These are phyloP conservation scores for Septoria linicola DNA, from an alignment of 2,329 filamentous ascomycete species.

Conservation along the genomic window DNA sequence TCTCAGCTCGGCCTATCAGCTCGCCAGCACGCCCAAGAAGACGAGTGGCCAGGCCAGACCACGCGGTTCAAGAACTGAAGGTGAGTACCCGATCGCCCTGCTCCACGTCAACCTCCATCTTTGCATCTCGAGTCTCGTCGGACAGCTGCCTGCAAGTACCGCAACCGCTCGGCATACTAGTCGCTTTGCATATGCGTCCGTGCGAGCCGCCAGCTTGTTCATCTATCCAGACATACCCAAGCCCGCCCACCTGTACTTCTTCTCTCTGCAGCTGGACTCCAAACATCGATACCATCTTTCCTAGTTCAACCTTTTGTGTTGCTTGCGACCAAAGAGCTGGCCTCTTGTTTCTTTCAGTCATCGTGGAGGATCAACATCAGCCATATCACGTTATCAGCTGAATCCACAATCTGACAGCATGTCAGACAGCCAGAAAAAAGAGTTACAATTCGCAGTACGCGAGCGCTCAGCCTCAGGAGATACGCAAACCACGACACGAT, in stretches of 20 bases:
- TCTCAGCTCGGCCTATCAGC: constrained; percentile 24
- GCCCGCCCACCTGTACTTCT: constrained; percentile 19
- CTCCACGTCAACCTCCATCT: constrained; percentile 9
- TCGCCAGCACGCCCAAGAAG: constrained; percentile 11
- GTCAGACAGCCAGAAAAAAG: constrained; percentile 49
- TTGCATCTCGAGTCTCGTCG: neutral
- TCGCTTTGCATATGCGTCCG: constrained; percentile 20
- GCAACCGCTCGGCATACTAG: constrained; percentile 23
- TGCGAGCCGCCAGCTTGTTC: constrained; percentile 28
- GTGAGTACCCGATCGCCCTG: constrained; percentile 23
- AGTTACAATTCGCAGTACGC: constrained; percentile 44
- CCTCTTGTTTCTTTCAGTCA: constrained; percentile 34
- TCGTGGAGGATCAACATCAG: constrained; percentile 19
- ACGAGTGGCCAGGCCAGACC: constrained; percentile 3
- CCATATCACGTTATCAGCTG: constrained; percentile 15
- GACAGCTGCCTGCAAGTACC: constrained; percentile 15
- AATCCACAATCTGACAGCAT: constrained; percentile 41
- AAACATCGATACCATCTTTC: constrained; percentile 20
- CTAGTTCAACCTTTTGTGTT: constrained; percentile 24
- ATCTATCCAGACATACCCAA: constrained; percentile 13
- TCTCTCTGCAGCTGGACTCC: constrained; percentile 28
- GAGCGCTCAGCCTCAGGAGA: constrained; percentile 38
- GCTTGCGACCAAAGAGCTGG: constrained; percentile 34
- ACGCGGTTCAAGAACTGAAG: constrained; percentile 19
- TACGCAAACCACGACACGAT: constrained; percentile 24